A percentile compares a stretch with the other conserved stretches of the same genome.
Evolutionary conservation across 345 rosid genomes (phyloP).

Genomic region (Pelargonium nanum): DNA sequence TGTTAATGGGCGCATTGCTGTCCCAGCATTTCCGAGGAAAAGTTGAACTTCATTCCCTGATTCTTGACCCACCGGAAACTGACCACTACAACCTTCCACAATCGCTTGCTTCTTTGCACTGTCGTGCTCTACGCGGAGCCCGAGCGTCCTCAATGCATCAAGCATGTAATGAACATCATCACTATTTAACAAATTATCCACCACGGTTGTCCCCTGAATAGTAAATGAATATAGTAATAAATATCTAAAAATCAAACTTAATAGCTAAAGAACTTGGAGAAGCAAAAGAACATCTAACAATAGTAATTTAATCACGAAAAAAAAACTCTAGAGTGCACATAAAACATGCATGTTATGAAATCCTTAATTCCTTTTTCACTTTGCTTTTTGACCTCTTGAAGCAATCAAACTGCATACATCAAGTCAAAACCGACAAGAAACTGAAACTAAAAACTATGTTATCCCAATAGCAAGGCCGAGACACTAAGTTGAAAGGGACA

Average conservation of each 20-base stretch:
- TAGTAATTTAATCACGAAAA: neutral
- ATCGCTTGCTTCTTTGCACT: constrained; percentile 41
- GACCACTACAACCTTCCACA: constrained; percentile 83
- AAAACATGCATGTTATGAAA: too few species aligned
- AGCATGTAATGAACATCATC: constrained; percentile 91
- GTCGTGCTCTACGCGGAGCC: constrained; percentile 52
- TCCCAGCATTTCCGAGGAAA: constrained; percentile 95
- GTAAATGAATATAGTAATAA: neutral
- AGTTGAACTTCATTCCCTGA: constrained; percentile 49
- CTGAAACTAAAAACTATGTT: neutral
- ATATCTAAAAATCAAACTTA: neutral
- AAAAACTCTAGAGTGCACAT: neutral
- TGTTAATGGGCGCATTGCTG: constrained; percentile 94
- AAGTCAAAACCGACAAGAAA: neutral
- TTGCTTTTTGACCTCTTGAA: too few species aligned
- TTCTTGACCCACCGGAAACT: constrained; percentile 52
- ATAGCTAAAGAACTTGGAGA: neutral
- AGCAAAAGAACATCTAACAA: neutral
- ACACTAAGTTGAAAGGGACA: neutral
- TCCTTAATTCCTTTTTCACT: too few species aligned
- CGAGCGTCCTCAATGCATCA: constrained; percentile 67
- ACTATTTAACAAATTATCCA: constrained; percentile 81
- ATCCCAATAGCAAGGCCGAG: neutral
- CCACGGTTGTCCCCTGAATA: constrained; percentile 73
- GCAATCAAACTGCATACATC: too few species aligned